phyloP scores from a whole-genome alignment of 768 basidiomycete genomes.

The Russula sp. region DNA sequence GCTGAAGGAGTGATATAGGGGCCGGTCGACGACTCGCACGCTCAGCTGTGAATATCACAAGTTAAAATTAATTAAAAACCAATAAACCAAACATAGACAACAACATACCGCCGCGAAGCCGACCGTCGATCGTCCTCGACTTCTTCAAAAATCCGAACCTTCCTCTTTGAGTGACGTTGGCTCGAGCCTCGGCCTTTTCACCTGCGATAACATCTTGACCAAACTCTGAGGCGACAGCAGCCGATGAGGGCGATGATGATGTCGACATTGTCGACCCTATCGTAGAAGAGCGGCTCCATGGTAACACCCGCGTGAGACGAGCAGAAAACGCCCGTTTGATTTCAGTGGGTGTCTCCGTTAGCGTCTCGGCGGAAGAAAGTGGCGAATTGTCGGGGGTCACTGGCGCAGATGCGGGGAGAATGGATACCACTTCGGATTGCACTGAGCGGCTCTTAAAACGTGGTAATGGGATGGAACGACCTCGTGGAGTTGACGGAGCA shows the following conservation, averaged over 20 bases:
- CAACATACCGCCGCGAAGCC: not conserved
- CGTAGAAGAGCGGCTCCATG: conserved; percentile 8
- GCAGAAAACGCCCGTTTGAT: conserved; percentile 15
- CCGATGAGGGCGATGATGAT: conserved; percentile 6
- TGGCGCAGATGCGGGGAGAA: not conserved
- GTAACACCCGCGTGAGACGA: conserved; percentile 17
- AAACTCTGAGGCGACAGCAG: conserved; percentile 9
- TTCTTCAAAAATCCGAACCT: conserved; percentile 24
- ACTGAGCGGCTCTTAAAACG: conserved; percentile 5
- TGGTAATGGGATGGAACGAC: conserved; percentile 3
- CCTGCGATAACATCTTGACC: not conserved
- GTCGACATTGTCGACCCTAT: not conserved
- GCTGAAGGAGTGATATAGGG: conserved; percentile 1
- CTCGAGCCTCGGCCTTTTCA: conserved; percentile 1
- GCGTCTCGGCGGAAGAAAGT: conserved; percentile 25
- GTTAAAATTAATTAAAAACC: not conserved
- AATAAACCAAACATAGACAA: not conserved
- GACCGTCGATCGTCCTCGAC: conserved; percentile 11
- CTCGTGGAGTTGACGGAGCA: conserved; percentile 7
- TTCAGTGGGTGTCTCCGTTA: conserved; percentile 10
- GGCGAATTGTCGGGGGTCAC: conserved; percentile 8
- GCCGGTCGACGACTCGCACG: conserved; percentile 6
- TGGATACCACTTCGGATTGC: not conserved
- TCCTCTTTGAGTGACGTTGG: conserved; percentile 12
- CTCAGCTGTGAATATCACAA: not conserved